phyloP scores from a whole-genome alignment of 1,139 yeast species.

The Geotrichum cucujoidarum region DNA sequence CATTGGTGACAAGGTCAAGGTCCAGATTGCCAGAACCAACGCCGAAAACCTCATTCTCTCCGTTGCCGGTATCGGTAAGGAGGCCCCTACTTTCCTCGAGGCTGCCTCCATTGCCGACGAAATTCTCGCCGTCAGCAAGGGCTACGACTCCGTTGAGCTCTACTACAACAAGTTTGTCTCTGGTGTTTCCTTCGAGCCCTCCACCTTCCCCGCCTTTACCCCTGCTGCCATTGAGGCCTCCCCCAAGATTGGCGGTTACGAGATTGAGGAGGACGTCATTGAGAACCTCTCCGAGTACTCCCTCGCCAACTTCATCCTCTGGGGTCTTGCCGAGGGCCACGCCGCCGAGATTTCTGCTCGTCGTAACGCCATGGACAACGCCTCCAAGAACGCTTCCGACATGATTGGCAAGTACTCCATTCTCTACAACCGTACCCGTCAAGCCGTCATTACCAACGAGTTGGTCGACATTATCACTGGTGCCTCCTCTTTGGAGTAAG shows the following conservation, averaged over 20 bases:
- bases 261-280: slow-evolving; percentile 62
- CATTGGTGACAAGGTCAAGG: slow-evolving; percentile 90
- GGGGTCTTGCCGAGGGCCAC: slow-evolving; percentile 97
- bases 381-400: slow-evolving; percentile 98
- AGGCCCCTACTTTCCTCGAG: slow-evolving; percentile 90
- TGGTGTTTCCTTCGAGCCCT: slow-evolving; percentile 88
- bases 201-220: slow-evolving; percentile 61
- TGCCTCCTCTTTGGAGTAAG: slow-evolving; percentile 94
- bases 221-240: slow-evolving; percentile 74
- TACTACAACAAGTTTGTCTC: slow-evolving; percentile 82
- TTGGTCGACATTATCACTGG: slow-evolving; percentile 99
- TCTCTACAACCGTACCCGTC: slow-evolving; percentile 99
- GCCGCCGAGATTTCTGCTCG: slow-evolving; percentile 98
- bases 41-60: slow-evolving; percentile 64
- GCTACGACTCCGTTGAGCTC: slow-evolving; percentile 74
- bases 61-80: slow-evolving; percentile 90
- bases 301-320: slow-evolving; percentile 80
- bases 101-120: slow-evolving; percentile 86
- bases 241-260: slow-evolving; percentile 82
- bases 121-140: slow-evolving; percentile 50
- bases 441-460: slow-evolving; percentile 99
- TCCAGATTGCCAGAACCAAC: slow-evolving; percentile 81
- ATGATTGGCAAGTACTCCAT: slow-evolving; percentile 95
- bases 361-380: slow-evolving; percentile 99
- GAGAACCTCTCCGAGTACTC: slow-evolving; percentile 69